Conservation (phyloP, 257 asterid species). For the Nicotiana sylvestris region DNA sequence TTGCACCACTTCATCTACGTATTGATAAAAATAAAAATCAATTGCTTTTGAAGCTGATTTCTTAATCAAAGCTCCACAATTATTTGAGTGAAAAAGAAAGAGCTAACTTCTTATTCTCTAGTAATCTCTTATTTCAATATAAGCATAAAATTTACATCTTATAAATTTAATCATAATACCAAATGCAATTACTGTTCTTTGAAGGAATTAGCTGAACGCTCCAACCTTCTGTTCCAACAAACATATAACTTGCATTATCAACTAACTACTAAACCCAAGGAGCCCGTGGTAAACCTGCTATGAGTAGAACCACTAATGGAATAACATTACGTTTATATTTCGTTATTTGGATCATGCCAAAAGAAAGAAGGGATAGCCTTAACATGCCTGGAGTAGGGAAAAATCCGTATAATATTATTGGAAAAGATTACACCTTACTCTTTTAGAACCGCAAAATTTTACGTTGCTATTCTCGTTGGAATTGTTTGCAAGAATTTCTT, state of each 20-base stretch:
- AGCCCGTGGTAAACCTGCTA: background rate
- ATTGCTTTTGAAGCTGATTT: background rate
- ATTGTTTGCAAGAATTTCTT: too few relatives aligned
- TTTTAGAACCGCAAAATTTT: too few relatives aligned
- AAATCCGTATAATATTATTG: too few relatives aligned
- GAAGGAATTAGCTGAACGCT: background rate
- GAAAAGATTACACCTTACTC: too few relatives aligned
- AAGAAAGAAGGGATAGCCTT: too few relatives aligned
- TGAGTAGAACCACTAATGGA: too few relatives aligned
- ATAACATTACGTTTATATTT: too few relatives aligned
- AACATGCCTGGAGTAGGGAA: too few relatives aligned
- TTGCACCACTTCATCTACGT: background rate
- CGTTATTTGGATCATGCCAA: too few relatives aligned
- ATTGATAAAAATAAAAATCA: background rate
- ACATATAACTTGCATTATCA: background rate
- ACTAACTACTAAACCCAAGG: background rate
- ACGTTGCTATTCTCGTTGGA: too few relatives aligned
- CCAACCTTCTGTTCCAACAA: background rate
- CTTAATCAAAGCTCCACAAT: background rate
- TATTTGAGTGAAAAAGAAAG: background rate
- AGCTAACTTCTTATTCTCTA: background rate
- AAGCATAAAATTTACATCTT: background rate
- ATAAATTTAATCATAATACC: background rate
- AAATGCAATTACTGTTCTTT: background rate
- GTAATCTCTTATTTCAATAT: background rate